Evolutionary conservation across 2,329 filamentous ascomycete species (phyloP), one percentile per base, ranked within the genome.

Genomic region (Sporothrix mexicana): DNA sequence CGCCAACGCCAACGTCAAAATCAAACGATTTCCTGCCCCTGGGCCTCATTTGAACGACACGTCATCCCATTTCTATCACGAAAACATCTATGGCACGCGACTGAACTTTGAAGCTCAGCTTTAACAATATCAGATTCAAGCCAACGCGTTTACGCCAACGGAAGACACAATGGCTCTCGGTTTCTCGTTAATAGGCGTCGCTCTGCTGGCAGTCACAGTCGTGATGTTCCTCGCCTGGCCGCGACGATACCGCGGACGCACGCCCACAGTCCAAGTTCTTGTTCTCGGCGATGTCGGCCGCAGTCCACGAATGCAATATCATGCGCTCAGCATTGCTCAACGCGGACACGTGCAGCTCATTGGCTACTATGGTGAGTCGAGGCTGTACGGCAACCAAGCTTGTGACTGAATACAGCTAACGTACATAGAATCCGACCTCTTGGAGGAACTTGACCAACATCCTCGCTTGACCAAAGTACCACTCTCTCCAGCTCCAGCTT

Each of bases 271-370:
- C 59, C 94, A 97, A 81, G 89, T 99, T 70, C 87, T 99, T 17
- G 96, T 99, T 20, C 88, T 99, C 41, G 96, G 96, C 61, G 96
- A 99, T 79, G 95, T 99, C 80, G 96, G 96, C 53, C 90, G 95
- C 62, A 98, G 95, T 80, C 96, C 96, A 68, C 93, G 96, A 72
- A 99, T 99, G 95, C 95, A 98, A 80, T 98, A 99, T 78, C 96
- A 99, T 87, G 95, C 95, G 23, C 85, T 97, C 77, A 98, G 95
- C 80, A 90, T 98, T 78, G 93, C 94, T 55, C 92, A 91, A 78
- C 90, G 94, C 79, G 93, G 93, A 7, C 86, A 87, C 47, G 95
- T 98, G 23, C 91, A 95, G 79, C 84, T 99, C 13, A 91, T 99
- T 77, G 96, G 95, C 62, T 98, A 98, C 80, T 86, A 91, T 80